Evolutionary conservation across 371 early-diverging fungal species (phyloP).

Genomic region (Hamiltosporidium magnivora): DNA sequence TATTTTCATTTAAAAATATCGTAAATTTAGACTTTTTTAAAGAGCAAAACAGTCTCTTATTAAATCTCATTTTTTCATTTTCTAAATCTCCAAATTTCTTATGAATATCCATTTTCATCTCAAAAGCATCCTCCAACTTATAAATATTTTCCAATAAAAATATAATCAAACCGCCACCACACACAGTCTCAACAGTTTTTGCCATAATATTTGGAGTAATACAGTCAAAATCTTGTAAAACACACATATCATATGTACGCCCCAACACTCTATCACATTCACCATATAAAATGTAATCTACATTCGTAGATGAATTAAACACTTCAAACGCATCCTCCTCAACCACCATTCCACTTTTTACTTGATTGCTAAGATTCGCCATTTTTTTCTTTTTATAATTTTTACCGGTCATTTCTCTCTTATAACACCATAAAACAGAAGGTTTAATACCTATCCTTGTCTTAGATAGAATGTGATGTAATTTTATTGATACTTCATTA

Average conservation of each 20-base stretch:
- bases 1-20: not conserved
- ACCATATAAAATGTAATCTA: conserved; percentile 84
- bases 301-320: conserved; percentile 73
- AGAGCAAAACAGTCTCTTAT: not conserved
- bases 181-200: conserved; percentile 88
- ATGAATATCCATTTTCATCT: not conserved
- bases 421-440: conserved; percentile 90
- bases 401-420: conserved; percentile 82
- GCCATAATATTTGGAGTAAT: conserved; percentile 90
- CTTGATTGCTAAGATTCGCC: conserved; percentile 72
- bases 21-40: not conserved
- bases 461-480: conserved; percentile 83
- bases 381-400: conserved; percentile 84
- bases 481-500: conserved; percentile 80
- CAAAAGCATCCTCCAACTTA: not conserved
- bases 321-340: conserved; percentile 83
- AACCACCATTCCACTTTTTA: conserved; percentile 71
- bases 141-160: conserved; percentile 57
- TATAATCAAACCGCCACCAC: conserved; percentile 90
- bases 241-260: conserved; percentile 91
- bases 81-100: not conserved
- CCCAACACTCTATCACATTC: conserved; percentile 92
- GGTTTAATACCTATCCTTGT: conserved; percentile 73
- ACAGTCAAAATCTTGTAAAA: conserved; percentile 94
- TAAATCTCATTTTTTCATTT: not conserved